Evolutionary conservation across 2,329 filamentous ascomycete species (phyloP).

Genomic region (Talaromyces rugulosus): DNA sequence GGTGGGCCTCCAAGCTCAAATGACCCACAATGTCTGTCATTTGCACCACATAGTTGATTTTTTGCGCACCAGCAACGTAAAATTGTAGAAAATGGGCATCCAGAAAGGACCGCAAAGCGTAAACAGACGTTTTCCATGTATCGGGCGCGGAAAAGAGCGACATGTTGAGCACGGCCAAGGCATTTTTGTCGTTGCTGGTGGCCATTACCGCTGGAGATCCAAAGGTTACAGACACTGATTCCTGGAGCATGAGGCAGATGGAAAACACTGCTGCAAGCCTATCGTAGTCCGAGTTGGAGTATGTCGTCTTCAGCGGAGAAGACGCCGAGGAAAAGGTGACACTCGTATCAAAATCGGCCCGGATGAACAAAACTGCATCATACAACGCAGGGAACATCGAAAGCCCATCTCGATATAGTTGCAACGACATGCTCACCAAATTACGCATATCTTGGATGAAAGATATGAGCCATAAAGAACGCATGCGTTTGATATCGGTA

Average conservation of each 20-base stretch:
- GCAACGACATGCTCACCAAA: constrained; percentile 19
- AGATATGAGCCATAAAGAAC: constrained; percentile 26
- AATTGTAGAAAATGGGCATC: constrained; percentile 2
- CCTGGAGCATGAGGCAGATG: constrained; percentile 10
- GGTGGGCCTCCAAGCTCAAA: constrained; percentile 7
- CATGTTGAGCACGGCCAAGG: constrained; percentile 5
- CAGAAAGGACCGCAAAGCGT: background rate
- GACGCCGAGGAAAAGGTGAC: background rate
- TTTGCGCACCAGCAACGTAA: constrained; percentile 1
- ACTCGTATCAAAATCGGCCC: background rate
- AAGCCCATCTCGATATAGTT: constrained; percentile 12
- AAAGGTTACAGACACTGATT: constrained; percentile 4
- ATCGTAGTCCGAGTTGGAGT: background rate
- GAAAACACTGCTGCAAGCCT: constrained; percentile 10
- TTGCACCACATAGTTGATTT: constrained; percentile 11
- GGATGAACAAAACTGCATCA: background rate
- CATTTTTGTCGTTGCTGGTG: constrained; percentile 2
- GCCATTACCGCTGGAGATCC: background rate
- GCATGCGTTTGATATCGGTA: constrained; percentile 21
- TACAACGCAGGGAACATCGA: constrained; percentile 6
- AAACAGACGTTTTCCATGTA: constrained; percentile 1
- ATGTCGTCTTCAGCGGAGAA: background rate
- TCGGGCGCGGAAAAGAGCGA: background rate
- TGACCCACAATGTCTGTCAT: constrained; percentile 7
- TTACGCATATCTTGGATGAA: constrained; percentile 28